Conservation (phyloP, 768 basidiomycete genomes). For the Omphalotus guepiniiformis region DNA sequence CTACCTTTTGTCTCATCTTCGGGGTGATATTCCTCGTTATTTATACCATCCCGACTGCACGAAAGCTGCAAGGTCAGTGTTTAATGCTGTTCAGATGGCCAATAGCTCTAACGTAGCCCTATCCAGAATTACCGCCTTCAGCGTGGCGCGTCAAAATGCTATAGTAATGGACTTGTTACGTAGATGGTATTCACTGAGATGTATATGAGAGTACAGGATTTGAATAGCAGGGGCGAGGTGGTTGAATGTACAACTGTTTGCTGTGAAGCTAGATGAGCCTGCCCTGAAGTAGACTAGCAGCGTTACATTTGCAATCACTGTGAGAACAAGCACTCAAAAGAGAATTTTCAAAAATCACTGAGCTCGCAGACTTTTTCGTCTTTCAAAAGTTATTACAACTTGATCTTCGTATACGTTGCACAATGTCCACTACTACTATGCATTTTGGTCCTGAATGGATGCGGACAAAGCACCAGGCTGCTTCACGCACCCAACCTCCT, state of each 20-base stretch:
- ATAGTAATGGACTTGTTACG: background rate
- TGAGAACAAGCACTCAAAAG: background rate
- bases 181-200: background rate
- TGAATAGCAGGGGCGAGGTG: no score
- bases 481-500: slow-evolving; percentile 48
- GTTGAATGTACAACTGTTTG: no score
- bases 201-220: no score
- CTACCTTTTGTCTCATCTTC: slow-evolving; percentile 69
- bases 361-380: slow-evolving; percentile 15
- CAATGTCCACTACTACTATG: slow-evolving; percentile 65
- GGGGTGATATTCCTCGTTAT: slow-evolving; percentile 70
- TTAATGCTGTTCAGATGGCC: background rate
- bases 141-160: slow-evolving; percentile 63
- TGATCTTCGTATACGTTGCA: slow-evolving; percentile 11
- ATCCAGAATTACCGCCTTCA: slow-evolving; percentile 58
- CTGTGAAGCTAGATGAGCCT: slow-evolving; percentile 18
- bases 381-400: slow-evolving; percentile 10
- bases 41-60: slow-evolving; percentile 82
- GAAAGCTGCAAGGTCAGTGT: slow-evolving; percentile 75
- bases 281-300: slow-evolving; percentile 37
- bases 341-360: slow-evolving; percentile 29
- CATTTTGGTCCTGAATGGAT: slow-evolving; percentile 95
- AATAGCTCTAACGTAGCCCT: slow-evolving; percentile 5
- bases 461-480: slow-evolving; percentile 68
- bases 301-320: slow-evolving; percentile 37